phyloP scores from a whole-genome alignment of 306 rosid species.

The Luffa aegyptiaca region DNA sequence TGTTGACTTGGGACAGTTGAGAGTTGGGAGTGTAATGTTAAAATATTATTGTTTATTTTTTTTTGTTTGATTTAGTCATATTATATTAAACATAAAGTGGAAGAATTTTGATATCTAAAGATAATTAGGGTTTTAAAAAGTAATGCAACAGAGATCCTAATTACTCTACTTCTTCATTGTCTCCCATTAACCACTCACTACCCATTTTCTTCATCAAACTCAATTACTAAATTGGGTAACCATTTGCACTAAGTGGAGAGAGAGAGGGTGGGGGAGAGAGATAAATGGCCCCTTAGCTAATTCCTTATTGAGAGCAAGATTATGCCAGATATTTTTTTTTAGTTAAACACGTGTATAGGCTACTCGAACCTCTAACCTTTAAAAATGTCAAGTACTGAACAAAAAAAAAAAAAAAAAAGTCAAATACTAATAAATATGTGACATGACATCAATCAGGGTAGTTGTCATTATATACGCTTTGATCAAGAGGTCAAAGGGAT shows the following conservation, averaged over 20 bases:
- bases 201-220: neutral
- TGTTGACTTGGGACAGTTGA: constrained; percentile 32
- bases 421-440: too few species aligned
- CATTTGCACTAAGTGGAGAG: constrained; percentile 1
- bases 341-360: too few species aligned
- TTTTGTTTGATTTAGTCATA: neutral
- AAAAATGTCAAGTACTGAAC: too few species aligned
- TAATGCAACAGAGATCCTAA: neutral
- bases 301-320: too few species aligned
- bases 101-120: neutral
- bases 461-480: too few species aligned
- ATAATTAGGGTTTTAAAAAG: neutral
- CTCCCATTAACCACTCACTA: constrained; percentile 6
- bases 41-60: neutral
- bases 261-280: neutral
- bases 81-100: neutral
- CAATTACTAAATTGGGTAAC: neutral
- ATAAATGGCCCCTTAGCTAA: neutral
- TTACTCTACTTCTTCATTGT: neutral
- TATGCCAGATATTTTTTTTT: too few species aligned
- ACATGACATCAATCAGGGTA: too few species aligned
- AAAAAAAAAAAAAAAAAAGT: too few species aligned
- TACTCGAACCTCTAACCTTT: too few species aligned
- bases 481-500: too few species aligned
- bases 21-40: neutral